Conservation (phyloP, 768 basidiomycete species). For the Serpula lacrymans region DNA sequence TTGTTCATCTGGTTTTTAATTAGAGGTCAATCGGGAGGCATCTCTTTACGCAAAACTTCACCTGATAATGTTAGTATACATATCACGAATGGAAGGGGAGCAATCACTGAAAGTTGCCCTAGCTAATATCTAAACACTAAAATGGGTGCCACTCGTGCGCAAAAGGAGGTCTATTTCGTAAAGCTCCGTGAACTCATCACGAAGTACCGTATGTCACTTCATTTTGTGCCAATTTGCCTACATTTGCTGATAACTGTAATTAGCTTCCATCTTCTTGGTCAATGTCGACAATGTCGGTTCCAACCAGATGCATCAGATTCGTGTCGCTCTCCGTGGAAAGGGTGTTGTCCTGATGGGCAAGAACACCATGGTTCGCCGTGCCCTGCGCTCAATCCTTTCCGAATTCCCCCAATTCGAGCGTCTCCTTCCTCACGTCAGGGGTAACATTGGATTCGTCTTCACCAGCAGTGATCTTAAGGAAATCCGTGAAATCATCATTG, state of each 20-base stretch:
- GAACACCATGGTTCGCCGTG: conserved; percentile 99
- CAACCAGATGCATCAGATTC: conserved; percentile 99
- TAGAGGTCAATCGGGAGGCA: conserved; percentile 96
- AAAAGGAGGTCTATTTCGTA: conserved; percentile 87
- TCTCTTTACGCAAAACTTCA: conserved; percentile 33
- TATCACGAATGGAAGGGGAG: background rate
- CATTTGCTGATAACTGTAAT: conserved; percentile 4
- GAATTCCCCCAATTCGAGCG: conserved; percentile 95
- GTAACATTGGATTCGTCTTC: conserved; percentile 99
- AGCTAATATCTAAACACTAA: conserved; percentile 27
- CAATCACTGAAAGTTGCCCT: background rate
- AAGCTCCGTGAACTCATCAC: conserved; percentile 93
- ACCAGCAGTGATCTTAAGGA: conserved; percentile 91
- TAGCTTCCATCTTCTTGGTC: conserved; percentile 97
- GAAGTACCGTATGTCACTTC: conserved; percentile 75
- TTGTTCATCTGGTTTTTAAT: conserved; percentile 8
- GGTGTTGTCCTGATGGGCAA: conserved; percentile 99
- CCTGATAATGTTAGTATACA: conserved; percentile 23
- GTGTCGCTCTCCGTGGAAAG: conserved; percentile 92
- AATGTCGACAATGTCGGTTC: conserved; percentile 99
- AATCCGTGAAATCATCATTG: conserved; percentile 84
- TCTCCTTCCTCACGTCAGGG: conserved; percentile 92
- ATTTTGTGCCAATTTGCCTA: background rate
- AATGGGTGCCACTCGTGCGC: conserved; percentile 91
- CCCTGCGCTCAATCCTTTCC: conserved; percentile 83